Base-by-base conservation (phyloP, 805 yeast species). In the Candida krabiensis region DNA sequence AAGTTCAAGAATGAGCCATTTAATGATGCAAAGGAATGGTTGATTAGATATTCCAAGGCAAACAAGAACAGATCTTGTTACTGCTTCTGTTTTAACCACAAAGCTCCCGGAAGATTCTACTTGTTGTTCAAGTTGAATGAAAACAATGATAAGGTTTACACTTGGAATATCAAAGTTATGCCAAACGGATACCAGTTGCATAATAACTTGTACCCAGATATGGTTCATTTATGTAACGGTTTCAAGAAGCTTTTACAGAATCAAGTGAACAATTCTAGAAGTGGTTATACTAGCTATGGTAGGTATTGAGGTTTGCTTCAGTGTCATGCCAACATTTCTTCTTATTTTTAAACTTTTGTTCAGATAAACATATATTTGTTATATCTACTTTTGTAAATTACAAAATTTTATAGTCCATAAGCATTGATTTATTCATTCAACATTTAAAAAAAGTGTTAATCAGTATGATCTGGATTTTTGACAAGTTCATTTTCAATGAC, bases 51-150 rank as follows among this genome's bases (percentile, higher is more conserved):
- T 60, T 84, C 96, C 2, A 83, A 80, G 53, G 97, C 96, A 21
- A 89, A 90, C 55, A 93, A 95, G 30, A 83, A 82, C 55, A 82
- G 89, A 64, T 84, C 95, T 42, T 88, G 87, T 12, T 93, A 93
- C 58, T 87, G 88, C 28, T 93, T 90, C 69, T 86, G 96, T 58
- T 82, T 79, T 61, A 95, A 95, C 63, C 86, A 86, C 61, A 84
- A 81, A 53, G 79, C 83, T 28, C 96, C 99, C 2, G 98, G 99
- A n/a, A 87, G 91, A 80, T 89, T 93, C 61, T 71, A 79, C 53
- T 68, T 93, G 42, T 75, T 90, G 63, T 91, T 91, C 72, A 91
- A 91, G 66, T 80, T 89, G 27, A 86, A 75, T 54, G 64, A 60
- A 24, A 80, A 78, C 13, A 71, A 69, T 41, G 78, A 86, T 9